Conservation (phyloP, 352 stramenopile genomes). For the Phytophthora tubulina region DNA sequence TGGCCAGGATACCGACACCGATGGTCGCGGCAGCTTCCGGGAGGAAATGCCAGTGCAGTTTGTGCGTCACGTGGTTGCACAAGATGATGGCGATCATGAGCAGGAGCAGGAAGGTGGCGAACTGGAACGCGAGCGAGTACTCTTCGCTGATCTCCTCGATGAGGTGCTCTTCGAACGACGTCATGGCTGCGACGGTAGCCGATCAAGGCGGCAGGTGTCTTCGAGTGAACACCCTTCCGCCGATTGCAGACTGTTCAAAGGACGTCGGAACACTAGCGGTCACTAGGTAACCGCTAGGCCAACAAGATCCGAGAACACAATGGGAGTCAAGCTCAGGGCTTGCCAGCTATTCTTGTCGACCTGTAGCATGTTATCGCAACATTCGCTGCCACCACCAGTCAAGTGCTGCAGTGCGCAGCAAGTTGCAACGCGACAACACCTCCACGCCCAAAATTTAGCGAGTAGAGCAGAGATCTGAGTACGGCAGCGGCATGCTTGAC, state of each 20-base stretch:
- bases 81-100: slow-evolving; percentile 83
- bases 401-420: not conserved
- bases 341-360: slow-evolving; percentile 17
- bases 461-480: no score
- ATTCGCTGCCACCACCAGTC: not conserved
- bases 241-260: slow-evolving; percentile 32
- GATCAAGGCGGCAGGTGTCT: not conserved
- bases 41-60: slow-evolving; percentile 79
- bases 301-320: slow-evolving; percentile 4
- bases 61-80: slow-evolving; percentile 84
- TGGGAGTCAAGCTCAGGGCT: not conserved
- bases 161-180: slow-evolving; percentile 18
- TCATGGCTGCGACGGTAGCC: slow-evolving; percentile 29
- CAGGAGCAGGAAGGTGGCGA: slow-evolving; percentile 75
- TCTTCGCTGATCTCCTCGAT: slow-evolving; percentile 68
- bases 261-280: slow-evolving; percentile 9
- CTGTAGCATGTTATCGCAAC: not conserved
- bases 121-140: slow-evolving; percentile 84
- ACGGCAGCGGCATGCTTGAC: no score
- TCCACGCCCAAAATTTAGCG: no score
- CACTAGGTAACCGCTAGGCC: slow-evolving; percentile 16
- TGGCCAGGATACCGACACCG: slow-evolving; percentile 64
- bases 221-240: slow-evolving; percentile 6
- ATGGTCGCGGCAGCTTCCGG: slow-evolving; percentile 78
- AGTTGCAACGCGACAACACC: no score